Evolutionary conservation across 1,139 yeast genomes (phyloP), one percentile per base, ranked within the genome.

Genomic region (Blastobotrys serpentis): DNA sequence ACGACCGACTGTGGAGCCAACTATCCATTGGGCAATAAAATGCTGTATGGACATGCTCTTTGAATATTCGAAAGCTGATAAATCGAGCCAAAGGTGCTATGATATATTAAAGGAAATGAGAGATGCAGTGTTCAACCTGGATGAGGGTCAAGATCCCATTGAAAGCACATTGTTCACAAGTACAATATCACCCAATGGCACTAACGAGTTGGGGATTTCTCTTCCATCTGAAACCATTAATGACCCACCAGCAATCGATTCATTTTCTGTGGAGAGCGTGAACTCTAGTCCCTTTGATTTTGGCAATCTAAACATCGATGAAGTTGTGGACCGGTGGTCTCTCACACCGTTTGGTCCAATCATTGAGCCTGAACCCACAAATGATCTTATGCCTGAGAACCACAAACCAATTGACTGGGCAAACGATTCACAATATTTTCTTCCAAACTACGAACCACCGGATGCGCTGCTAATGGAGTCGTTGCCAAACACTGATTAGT

Each of bases 51-150:
- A 18, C n/a, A 36, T 36, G 40, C 25, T 36, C 10, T 7, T 25
- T 5, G 40, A 36, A 18, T 36, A 36, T 36, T 17, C 23, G 13
- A 36, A 36, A 18, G 40, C 40, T 4, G 40, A 36, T 11, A 13
- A n/a, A 36, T 36, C 40, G 7, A 19, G 23, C 8, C 10, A 19
- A 19, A 10, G 40, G 14, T 36, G 22, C 14, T 36, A 36, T 19
- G 40, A 36, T 19, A 36, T 36, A 6, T n/a, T 36, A 11, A 36
- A 36, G 8, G 40, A 36, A 36, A 36, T 36, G 40, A 14, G 40
- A 18, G 40, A 36, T 14, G 40, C 40, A 3, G 40, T 36, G 14
- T 18, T 17, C n/a, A 18, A 36, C n/a, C 13, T 29, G 13, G 32
- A 29, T 29, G 32, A 29, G 4, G 32, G 32, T 7, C 32, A 29